Base-by-base conservation (phyloP, 192 early-diverging fungal genomes). In the Funneliformis geosporum region DNA sequence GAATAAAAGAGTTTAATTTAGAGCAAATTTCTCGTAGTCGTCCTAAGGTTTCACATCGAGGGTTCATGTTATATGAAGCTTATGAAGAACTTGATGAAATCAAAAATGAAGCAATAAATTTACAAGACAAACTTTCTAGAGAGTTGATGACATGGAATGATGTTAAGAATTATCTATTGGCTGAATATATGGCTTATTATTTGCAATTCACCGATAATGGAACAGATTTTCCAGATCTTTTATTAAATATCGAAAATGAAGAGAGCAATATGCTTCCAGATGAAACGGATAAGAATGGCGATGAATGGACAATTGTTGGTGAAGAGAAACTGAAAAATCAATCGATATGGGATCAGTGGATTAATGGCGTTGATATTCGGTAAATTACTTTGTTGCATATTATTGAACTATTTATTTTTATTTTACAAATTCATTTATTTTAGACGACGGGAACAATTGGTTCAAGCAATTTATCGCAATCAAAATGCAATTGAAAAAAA, bases 1-100 rank as follows among this genome's bases (percentile, higher is more conserved):
- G 55, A 23, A 62, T 85, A 12, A 78, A 83, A 1, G 33, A 60
- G 1, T 86, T 78, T 76, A 44, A 10, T 72, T 4, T 72, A 4
- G 40, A 72, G 10, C 18, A 18, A 7, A 46, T 72, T 18, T 47
- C 21, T 28, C 42, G 12, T 27, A 27, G 44, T 18, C 33, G 38
- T n/a, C 27, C n/a, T 27, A 27, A 25, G 25, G 16, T 33, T 38
- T n/a, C 12, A 43, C 38, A 10, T 69, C 67, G 42, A 21, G 21
- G 39, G 3, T 38, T 40, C 16, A 40, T 38, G 38, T 68, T 40
- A 39, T 11, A n/a, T 40, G 14, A 69, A 42, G 67, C 16, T n/a
- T 40, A n/a, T 69, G 38, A 40, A 6, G 27, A 69, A 40, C 67
- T 69, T 16, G 38, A 40, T 3, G 38, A n/a, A 69, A 69, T 69